A percentile compares a stretch with the other conserved stretches of the same genome.
These are phyloP conservation scores for Trichophyton verrucosum DNA, from an alignment of 2,329 filamentous ascomycete genomes.

Conservation along the genomic window DNA sequence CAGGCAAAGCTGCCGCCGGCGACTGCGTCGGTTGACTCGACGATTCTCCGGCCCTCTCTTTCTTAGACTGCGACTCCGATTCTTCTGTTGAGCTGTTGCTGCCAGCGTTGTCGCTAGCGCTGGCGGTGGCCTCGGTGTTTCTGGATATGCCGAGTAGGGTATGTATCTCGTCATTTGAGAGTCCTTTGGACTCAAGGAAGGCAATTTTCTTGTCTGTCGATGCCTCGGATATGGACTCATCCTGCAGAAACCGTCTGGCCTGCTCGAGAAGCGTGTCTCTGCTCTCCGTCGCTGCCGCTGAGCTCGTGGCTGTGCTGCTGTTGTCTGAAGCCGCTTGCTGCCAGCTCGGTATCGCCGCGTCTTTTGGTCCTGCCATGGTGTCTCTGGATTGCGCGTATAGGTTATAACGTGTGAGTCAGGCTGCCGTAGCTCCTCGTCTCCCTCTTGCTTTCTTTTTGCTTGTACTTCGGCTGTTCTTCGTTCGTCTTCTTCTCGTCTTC, in stretches of 20 bases:
- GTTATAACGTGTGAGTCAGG: background rate
- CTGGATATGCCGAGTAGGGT: slow-evolving; percentile 43
- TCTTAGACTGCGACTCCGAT: background rate
- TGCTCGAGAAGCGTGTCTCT: slow-evolving; percentile 44
- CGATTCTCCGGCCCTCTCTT: background rate
- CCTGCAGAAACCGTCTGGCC: slow-evolving; percentile 62
- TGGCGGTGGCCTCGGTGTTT: slow-evolving; percentile 21
- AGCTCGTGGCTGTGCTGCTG: slow-evolving; percentile 1
- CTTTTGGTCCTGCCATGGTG: slow-evolving; percentile 15
- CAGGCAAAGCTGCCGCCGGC: background rate
- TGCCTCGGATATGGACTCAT: slow-evolving; percentile 58
- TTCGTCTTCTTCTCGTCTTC: no score
- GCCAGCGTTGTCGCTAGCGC: slow-evolving; percentile 2
- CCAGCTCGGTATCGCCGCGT: slow-evolving; percentile 29
- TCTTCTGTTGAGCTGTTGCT: slow-evolving; percentile 4
- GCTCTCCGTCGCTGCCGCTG: slow-evolving; percentile 13
- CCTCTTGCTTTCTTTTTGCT: no score
- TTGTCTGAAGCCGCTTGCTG: slow-evolving; percentile 17
- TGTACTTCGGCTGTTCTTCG: no score
- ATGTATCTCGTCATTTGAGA: slow-evolving; percentile 55
- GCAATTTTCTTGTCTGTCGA: slow-evolving; percentile 58
- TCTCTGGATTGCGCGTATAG: background rate
- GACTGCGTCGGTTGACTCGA: background rate
- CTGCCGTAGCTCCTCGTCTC: no score
- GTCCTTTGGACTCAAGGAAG: slow-evolving; percentile 67